phyloP scores from a whole-genome alignment of 2,329 filamentous ascomycete genomes.

The Orbilia ellipsospora region DNA sequence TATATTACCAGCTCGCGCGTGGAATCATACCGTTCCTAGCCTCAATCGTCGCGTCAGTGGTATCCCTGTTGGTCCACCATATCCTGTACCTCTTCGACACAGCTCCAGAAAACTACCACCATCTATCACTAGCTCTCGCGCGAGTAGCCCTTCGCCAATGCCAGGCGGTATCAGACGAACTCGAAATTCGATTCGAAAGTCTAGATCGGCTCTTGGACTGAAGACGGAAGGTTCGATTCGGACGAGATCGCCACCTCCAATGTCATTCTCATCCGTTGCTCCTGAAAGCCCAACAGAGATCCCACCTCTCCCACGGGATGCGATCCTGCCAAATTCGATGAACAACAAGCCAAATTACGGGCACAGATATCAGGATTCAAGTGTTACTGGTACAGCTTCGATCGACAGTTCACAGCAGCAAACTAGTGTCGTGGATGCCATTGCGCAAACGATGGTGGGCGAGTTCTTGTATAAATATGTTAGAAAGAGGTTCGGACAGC shows the following conservation, averaged over 20 bases:
- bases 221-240: conserved; percentile 66
- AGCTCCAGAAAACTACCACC: conserved; percentile 80
- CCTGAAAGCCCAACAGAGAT: conserved; percentile 77
- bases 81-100: conserved; percentile 87
- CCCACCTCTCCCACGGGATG: conserved; percentile 64
- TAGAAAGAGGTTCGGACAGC: conserved; percentile 82
- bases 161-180: conserved; percentile 59
- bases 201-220: conserved; percentile 82
- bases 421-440: conserved; percentile 89
- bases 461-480: conserved; percentile 98
- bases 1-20: conserved; percentile 51
- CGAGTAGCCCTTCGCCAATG: conserved; percentile 66
- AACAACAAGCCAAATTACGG: conserved; percentile 61
- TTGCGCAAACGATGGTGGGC: conserved; percentile 97
- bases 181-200: conserved; percentile 74
- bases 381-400: conserved; percentile 65
- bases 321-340: conserved; percentile 65
- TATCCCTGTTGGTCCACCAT: conserved; percentile 72
- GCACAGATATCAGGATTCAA: conserved; percentile 53
- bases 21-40: conserved; percentile 38
- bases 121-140: conserved; percentile 76
- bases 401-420: conserved; percentile 72
- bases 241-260: conserved; percentile 73
- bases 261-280: conserved; percentile 75
- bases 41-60: conserved; percentile 55